Evolutionary conservation across 306 rosid genomes (phyloP).

Genomic region (Quercus gilva): DNA sequence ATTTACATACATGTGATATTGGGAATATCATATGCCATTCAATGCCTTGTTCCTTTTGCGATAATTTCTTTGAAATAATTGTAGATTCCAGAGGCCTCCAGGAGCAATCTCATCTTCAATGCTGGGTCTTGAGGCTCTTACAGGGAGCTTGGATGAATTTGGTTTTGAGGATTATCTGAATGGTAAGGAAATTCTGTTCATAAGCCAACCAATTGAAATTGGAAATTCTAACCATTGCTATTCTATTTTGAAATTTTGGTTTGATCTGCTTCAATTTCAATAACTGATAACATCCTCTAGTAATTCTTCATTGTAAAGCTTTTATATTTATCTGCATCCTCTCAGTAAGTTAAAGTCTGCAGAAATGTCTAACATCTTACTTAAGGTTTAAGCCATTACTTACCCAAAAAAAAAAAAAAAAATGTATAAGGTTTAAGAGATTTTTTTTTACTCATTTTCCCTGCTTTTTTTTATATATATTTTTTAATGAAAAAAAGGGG

Average conservation of each 20-base stretch:
- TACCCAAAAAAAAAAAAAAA: no score
- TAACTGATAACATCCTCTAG: background rate
- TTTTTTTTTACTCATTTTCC: background rate
- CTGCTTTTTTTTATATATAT: background rate
- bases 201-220: background rate
- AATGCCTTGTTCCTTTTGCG: background rate
- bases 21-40: background rate
- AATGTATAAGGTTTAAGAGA: background rate
- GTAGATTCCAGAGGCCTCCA: conserved; percentile 81
- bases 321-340: background rate
- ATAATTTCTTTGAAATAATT: conserved; percentile 1
- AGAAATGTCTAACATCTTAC: background rate
- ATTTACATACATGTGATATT: background rate
- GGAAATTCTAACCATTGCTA: background rate
- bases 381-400: no score
- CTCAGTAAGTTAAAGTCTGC: background rate
- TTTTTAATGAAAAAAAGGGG: background rate
- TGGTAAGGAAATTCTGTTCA: conserved; percentile 43
- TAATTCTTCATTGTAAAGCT: background rate
- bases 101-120: conserved; percentile 65
- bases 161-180: conserved; percentile 79
- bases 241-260: background rate
- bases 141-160: conserved; percentile 66
- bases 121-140: conserved; percentile 73
- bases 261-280: background rate